Base-by-base conservation (phyloP, 257 asterid species). In the Petunia secreta region DNA sequence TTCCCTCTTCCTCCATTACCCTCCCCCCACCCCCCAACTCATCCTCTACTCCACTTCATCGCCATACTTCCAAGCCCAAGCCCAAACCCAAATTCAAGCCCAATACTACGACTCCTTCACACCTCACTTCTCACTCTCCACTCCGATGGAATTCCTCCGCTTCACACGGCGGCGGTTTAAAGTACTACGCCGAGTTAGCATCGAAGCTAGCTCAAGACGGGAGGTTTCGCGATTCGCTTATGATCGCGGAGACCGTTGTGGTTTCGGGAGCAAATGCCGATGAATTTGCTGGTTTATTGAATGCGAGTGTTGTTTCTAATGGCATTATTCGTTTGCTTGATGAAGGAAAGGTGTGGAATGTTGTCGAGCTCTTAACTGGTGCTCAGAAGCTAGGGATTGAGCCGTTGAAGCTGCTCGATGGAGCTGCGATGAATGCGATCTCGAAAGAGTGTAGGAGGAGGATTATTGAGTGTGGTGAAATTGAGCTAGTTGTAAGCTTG, bases 161-260 rank as follows among this genome's bases (percentile, higher is more conserved):
- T 16, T 65, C 73, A n/a, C 13, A 36, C 73, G 11, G 89, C 75
- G 83, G 55, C 15, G 75, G 84, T 80, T 84, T 87, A n/a, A 85
- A 80, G 65, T 85, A 92, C 89, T 83, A 91, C 86, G 89, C 97
- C 15, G 88, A 90, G 65, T 83, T 93, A 37, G 97, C 98, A 16
- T 91, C 97, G 4, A 91, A 91, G 85, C 90, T 93, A 75, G 94
- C 93, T 1, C 88, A 85, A 63, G 92, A 88, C 7, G 99, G 99
- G 73, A 89, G 90, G 86, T 91, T 95, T 75, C 82, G 79, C 52
- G 98, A 92, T 39, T 95, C 90, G 34, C 65, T 95, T 60, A 90
- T 87, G 95, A 83, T 95, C 50, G 87, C 87, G 25, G 98, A 95
- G 79, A 88, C 85, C 81, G 82, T 85, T 77, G 88, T 87, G 46